Evolutionary conservation across 257 asterid genomes (phyloP), one percentile per base, ranked within the genome.

Genomic region (Forsythia viridissima): DNA sequence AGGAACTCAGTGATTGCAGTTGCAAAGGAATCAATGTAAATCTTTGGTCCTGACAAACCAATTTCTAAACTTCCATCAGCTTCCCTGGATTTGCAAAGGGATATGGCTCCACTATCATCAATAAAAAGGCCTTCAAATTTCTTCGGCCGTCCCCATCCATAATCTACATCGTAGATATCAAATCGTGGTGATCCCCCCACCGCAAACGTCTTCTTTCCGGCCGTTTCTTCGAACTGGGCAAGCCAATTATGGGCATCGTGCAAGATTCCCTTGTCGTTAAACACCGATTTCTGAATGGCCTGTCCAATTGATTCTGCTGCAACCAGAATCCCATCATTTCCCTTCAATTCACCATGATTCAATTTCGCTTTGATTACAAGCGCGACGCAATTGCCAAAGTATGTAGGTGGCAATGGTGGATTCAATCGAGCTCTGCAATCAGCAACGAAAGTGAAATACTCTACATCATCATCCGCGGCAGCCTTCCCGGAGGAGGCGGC

Each of bases 351-450:
- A 0, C 70, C 78, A 13, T 51, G 84, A 6, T 12, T 84, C 38
- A 55, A 7, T 75, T 39, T 79, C 0, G 77, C 72, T 8, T 15
- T 4, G 10, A 40, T 0, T 12, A 18, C 66, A 3, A 24, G 43
- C 0, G 73, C 79, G 20, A 87, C 2, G 71, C 88, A 81, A 57
- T 89, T 89, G 4, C 88, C 91, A 5, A 79, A 87, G 71, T 89
- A 89, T n/a, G 70, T 75, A 2, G 48, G 72, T 0, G 90, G 93
- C 42, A 82, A 10, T 3, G 93, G 87, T 16, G 88, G 91, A 15
- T 84, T 65, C 21, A 83, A 10, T 12, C 77, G 68, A 0, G 75
- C 21, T 55, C 91, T 73, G 41, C 81, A 81, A 66, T 90, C 88
- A 2, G 61, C 91, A 1, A 40, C 61, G 24, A 75, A 81, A 11